Conservation (phyloP, 2,329 filamentous ascomycete genomes). For the Alternaria brassicae region DNA sequence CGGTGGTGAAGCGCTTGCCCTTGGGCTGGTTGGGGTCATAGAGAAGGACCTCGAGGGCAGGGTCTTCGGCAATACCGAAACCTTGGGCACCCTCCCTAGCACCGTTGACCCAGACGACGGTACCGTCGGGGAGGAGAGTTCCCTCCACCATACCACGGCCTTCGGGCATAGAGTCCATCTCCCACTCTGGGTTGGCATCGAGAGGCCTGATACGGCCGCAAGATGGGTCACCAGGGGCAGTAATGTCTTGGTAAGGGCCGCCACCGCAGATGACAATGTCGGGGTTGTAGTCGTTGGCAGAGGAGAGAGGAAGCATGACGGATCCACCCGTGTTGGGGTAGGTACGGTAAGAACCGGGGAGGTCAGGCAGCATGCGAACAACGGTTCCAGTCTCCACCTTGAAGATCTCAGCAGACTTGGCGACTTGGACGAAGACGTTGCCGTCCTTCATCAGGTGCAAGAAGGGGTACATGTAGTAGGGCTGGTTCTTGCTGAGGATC, state of each 20-base stretch:
- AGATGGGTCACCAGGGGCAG: constrained; percentile 64
- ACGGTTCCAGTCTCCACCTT: constrained; percentile 57
- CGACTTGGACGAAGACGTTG: constrained; percentile 63
- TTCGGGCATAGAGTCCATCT: constrained; percentile 66
- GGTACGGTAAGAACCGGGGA: constrained; percentile 64
- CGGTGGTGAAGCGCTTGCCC: constrained; percentile 60
- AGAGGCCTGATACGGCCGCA: constrained; percentile 65
- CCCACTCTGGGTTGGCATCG: constrained; percentile 58
- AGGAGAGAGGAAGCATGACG: constrained; percentile 62
- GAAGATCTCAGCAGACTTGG: constrained; percentile 65
- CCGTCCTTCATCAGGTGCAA: constrained; percentile 65
- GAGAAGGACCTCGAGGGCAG: constrained; percentile 63
- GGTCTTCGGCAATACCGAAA: constrained; percentile 63
- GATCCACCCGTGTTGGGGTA: constrained; percentile 68
- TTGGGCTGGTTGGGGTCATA: constrained; percentile 63
- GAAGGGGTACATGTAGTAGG: constrained; percentile 71
- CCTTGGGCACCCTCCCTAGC: constrained; percentile 65
- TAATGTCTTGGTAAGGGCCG: constrained; percentile 66
- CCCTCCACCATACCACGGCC: constrained; percentile 68
- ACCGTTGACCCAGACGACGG: constrained; percentile 68
- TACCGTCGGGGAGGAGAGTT: constrained; percentile 66
- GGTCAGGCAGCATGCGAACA: constrained; percentile 58
- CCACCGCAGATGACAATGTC: constrained; percentile 66
- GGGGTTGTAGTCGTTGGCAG: constrained; percentile 60
- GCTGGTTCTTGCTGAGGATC: constrained; percentile 64